Percentiles rank a stretch among this genome's conserved stretches.
phyloP scores from a whole-genome alignment of 257 asterid species.

The Cinchona pubescens region DNA sequence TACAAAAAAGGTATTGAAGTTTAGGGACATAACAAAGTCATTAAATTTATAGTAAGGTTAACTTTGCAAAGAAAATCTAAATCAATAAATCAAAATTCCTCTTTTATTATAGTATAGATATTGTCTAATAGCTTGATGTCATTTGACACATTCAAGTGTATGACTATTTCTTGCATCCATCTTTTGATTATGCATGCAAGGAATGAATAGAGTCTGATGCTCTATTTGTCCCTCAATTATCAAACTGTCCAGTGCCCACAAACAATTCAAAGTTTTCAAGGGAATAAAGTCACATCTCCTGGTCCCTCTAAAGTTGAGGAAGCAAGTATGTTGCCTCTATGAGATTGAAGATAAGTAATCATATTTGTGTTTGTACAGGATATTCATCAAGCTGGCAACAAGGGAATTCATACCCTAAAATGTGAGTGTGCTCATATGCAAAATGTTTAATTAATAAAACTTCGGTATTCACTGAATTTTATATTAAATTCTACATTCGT shows the following conservation, averaged over 20 bases:
- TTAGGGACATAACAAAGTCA: too few relatives aligned
- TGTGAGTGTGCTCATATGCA: slow-evolving; percentile 40
- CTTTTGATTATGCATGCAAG: slow-evolving; percentile 27
- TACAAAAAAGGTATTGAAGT: too few relatives aligned
- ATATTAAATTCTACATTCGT: slow-evolving; percentile 2
- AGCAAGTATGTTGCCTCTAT: slow-evolving; percentile 48
- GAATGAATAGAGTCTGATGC: slow-evolving; percentile 37
- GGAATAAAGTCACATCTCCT: slow-evolving; percentile 23
- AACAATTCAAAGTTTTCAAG: slow-evolving; percentile 22
- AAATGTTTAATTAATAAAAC: neutral
- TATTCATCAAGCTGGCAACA: slow-evolving; percentile 34
- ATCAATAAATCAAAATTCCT: too few relatives aligned
- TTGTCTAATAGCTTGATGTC: slow-evolving; percentile 6
- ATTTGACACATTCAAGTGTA: neutral
- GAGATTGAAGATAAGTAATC: slow-evolving; percentile 14
- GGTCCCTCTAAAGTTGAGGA: slow-evolving; percentile 38
- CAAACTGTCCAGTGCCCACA: slow-evolving; percentile 35
- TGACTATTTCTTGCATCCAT: slow-evolving; percentile 11
- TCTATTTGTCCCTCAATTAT: slow-evolving; percentile 32
- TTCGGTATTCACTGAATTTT: neutral
- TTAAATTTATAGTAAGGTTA: too few relatives aligned
- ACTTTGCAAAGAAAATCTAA: too few relatives aligned
- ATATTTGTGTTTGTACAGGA: slow-evolving; percentile 45
- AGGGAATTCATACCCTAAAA: slow-evolving; percentile 41
- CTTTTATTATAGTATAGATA: too few relatives aligned